A percentile compares a stretch with the other conserved stretches of the same genome.
Conservation (phyloP, 768 basidiomycete genomes). For the Lentinula boryana region DNA sequence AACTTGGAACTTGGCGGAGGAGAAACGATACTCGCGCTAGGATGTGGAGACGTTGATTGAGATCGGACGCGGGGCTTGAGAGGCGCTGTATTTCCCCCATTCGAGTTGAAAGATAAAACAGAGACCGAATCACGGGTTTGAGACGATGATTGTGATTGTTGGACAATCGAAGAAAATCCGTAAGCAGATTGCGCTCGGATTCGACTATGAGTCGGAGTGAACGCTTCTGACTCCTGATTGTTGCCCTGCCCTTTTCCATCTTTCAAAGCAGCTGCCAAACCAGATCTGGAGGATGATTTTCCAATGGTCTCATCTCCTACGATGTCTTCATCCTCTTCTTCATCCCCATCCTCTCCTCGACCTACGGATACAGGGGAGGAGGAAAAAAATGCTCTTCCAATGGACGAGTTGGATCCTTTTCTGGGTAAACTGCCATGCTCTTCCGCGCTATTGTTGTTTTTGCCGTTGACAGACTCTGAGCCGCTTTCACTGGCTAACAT, state of each 20-base stretch:
- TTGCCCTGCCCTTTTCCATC: background rate
- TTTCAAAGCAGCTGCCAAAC: background rate
- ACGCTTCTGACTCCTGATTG: background rate
- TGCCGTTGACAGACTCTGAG: background rate
- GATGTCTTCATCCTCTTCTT: slow-evolving; percentile 30
- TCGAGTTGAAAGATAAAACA: background rate
- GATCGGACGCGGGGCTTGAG: slow-evolving; percentile 15
- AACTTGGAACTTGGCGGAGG: slow-evolving; percentile 36
- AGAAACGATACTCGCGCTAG: background rate
- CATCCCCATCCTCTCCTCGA: slow-evolving; percentile 24
- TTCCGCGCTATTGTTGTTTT: background rate
- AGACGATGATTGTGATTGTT: background rate
- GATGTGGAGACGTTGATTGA: slow-evolving; percentile 11
- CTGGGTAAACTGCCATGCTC: slow-evolving; percentile 6
- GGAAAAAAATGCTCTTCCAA: slow-evolving; percentile 40
- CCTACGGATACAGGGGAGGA: slow-evolving; percentile 25
- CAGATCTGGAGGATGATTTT: slow-evolving; percentile 30
- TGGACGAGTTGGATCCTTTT: slow-evolving; percentile 17
- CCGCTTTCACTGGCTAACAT: slow-evolving; percentile 9
- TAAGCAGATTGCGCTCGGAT: slow-evolving; percentile 13
- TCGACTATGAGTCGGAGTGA: slow-evolving; percentile 3
- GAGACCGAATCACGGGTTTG: background rate
- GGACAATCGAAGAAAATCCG: slow-evolving; percentile 9
- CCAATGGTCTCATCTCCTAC: slow-evolving; percentile 61
- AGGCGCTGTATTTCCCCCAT: background rate